These are phyloP conservation scores for Sporothrix pseudoabietina DNA, from an alignment of 2,329 filamentous ascomycete genomes.

Conservation along the genomic window DNA sequence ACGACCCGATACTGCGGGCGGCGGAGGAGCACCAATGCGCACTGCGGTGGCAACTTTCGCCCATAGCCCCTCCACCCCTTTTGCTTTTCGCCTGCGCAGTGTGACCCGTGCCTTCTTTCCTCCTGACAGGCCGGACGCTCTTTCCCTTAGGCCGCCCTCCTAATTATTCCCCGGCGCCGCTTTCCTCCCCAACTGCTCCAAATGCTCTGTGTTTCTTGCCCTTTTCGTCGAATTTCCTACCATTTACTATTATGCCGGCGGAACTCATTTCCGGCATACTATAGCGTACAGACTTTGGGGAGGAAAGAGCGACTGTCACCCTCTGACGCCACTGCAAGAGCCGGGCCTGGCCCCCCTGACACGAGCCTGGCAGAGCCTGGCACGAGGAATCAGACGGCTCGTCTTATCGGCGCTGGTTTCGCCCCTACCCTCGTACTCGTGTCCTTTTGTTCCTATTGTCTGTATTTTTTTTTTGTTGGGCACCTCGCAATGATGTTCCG, in stretches of 20 bases:
- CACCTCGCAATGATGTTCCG: neutral
- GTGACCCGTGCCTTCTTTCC: neutral
- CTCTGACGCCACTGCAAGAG: slow-evolving; percentile 3
- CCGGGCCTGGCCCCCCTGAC: slow-evolving; percentile 13
- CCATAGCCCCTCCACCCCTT: neutral
- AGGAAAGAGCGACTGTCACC: neutral
- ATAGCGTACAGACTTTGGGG: neutral
- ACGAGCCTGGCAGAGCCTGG: slow-evolving; percentile 14
- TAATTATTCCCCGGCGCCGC: neutral
- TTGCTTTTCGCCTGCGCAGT: neutral
- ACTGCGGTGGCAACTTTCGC: slow-evolving; percentile 5
- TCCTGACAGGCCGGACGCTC: neutral
- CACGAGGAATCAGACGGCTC: slow-evolving; percentile 3
- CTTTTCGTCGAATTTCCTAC: neutral
- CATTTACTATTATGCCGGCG: neutral
- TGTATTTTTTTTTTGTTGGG: neutral
- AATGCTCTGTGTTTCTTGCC: neutral
- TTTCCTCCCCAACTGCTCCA: neutral
- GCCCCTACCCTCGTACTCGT: slow-evolving; percentile 2
- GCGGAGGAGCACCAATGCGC: neutral
- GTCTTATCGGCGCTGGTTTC: neutral
- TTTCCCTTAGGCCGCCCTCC: slow-evolving; percentile 10
- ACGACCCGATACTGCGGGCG: neutral
- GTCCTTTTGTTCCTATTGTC: neutral
- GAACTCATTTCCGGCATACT: slow-evolving; percentile 9